These are phyloP conservation scores for Ophiorrhiza pumila DNA, from an alignment of 257 asterid genomes.

Conservation along the genomic window DNA sequence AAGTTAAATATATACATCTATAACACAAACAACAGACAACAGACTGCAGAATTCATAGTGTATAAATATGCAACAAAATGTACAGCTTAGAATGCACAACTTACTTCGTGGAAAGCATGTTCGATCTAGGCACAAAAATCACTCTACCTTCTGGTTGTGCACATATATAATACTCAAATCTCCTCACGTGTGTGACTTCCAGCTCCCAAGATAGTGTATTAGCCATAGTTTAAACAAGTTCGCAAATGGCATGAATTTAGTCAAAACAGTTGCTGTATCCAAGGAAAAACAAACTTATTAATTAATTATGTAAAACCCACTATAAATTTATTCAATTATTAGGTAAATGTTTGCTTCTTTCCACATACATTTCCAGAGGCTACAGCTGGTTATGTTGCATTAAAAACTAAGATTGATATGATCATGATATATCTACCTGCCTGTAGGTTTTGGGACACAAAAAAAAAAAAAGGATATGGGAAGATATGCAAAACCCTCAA, in stretches of 20 bases:
- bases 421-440: not conserved
- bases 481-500: not conserved
- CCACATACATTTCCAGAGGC: not conserved
- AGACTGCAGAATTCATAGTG: not conserved
- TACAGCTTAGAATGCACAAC: not conserved
- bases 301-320: no score
- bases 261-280: conserved; percentile 2
- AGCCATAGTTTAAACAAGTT: not conserved
- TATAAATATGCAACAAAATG: not conserved
- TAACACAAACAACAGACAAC: not conserved
- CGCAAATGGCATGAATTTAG: no score
- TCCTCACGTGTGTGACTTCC: conserved; percentile 8
- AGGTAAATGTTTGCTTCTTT: not conserved
- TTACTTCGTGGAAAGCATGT: not conserved
- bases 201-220: not conserved
- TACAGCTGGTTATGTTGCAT: conserved; percentile 1
- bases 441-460: not conserved
- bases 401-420: no score
- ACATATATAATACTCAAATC: not conserved
- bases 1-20: not conserved
- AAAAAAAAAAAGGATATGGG: not conserved
- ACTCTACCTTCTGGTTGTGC: no score
- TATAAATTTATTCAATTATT: no score
- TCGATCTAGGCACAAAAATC: not conserved
- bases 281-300: not conserved